A percentile compares a stretch with the other conserved stretches of the same genome.
These are phyloP conservation scores for Ampelomyces quisqualis DNA, from an alignment of 2,329 filamentous ascomycete species.

Conservation along the genomic window DNA sequence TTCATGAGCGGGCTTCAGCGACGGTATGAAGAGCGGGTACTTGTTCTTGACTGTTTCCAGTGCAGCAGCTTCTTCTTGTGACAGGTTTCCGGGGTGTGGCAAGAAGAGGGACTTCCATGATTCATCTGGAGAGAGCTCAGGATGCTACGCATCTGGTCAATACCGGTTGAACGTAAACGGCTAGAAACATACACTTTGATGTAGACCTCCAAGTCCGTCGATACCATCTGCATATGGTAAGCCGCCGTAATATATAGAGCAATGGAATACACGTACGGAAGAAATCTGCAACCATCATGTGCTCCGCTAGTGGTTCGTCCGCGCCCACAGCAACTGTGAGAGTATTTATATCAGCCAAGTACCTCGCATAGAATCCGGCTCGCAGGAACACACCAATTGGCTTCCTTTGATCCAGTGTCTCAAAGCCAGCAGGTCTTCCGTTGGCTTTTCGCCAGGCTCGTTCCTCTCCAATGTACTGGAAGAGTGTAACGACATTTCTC, in stretches of 20 bases:
- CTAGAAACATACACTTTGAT: slow-evolving; percentile 42
- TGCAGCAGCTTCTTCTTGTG: slow-evolving; percentile 36
- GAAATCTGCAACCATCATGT: slow-evolving; percentile 67
- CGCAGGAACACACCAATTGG: slow-evolving; percentile 57
- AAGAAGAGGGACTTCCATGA: slow-evolving; percentile 52
- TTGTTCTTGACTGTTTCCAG: slow-evolving; percentile 41
- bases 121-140: slow-evolving; percentile 50
- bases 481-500: slow-evolving; percentile 83
- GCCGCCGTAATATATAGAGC: neutral
- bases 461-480: slow-evolving; percentile 90
- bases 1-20: slow-evolving; percentile 70
- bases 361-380: too few species aligned
- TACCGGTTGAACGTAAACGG: neutral
- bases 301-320: slow-evolving; percentile 79
- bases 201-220: slow-evolving; percentile 53
- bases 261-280: slow-evolving; percentile 67
- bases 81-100: slow-evolving; percentile 34
- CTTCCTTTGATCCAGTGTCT: slow-evolving; percentile 68
- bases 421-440: slow-evolving; percentile 69
- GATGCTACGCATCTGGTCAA: slow-evolving; percentile 43
- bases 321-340: slow-evolving; percentile 82
- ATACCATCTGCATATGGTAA: slow-evolving; percentile 45
- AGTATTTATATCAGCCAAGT: too few species aligned
- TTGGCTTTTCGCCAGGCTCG: slow-evolving; percentile 74
- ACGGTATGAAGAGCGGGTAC: slow-evolving; percentile 68